Base-by-base conservation (phyloP, 2,329 filamentous ascomycete species). In the Aspergillus pseudoglaucus region DNA sequence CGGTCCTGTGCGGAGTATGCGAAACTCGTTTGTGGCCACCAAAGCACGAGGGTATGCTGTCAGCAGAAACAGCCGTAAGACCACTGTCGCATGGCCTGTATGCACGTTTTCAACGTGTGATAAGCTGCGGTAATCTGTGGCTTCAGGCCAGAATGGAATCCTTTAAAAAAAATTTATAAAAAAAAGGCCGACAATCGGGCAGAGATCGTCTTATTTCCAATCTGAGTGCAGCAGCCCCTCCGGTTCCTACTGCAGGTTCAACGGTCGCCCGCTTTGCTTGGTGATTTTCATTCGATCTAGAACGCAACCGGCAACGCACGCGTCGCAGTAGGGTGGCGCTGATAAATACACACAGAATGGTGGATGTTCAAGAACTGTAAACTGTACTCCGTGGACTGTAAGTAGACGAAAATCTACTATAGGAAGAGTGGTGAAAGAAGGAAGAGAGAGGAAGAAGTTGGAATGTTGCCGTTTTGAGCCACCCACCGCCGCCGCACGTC, bases 131-230 rank as follows among this genome's bases (percentile, higher is more conserved):
- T 33, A 27, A 33, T 22, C 30, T 17, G 39, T 42, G 39, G 45
- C 27, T 25, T 44, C 41, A 47, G 40, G 4, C 46, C 33, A 32
- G 46, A 39, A 40, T 44, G 12, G 27, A 43, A 43, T 43, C 15
- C 18, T 14, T 37, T 8, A 23, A 17, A 22, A n/a, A n/a, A n/a
- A n/a, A n/a, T n/a, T n/a, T n/a, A n/a, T n/a, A n/a, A n/a, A n/a
- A n/a, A n/a, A n/a, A 30, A 37, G 32, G 17, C 6, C 8, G 32
- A 45, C 18, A 7, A 44, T 15, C 20, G 8, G 25, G 17, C 17
- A 35, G 14, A 33, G 1, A 12, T 30, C 25, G 25, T 30, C 25
- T 5, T 30, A 30, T 12, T 30, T 30, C 9, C 25, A 30, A 30
- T 12, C 8, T 9, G 25, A 27, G 25, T 27, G 9, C 10, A 3